Conservation (phyloP, 306 rosid genomes). For the Citrullus amarus region DNA sequence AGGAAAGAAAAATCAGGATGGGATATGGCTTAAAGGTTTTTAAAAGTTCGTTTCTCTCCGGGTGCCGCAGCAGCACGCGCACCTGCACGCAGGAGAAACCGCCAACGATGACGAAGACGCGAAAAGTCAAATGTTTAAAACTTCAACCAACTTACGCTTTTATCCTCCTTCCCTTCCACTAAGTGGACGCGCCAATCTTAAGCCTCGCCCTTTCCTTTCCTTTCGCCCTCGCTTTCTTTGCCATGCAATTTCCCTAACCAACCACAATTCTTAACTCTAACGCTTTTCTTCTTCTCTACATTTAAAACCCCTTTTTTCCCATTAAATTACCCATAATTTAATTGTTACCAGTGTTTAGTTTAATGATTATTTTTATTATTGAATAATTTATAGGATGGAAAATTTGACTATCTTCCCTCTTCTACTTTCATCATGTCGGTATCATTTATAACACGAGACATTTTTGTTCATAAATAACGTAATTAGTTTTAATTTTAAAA, state of each 20-base stretch:
- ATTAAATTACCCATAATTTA: not conserved
- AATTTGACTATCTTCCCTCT: no score
- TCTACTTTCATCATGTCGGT: no score
- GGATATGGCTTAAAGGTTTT: not conserved
- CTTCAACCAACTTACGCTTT: not conserved
- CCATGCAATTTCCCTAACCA: not conserved
- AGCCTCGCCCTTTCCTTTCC: not conserved
- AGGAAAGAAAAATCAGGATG: not conserved
- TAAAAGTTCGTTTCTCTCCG: not conserved
- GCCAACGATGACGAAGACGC: conserved; percentile 41
- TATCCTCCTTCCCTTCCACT: not conserved
- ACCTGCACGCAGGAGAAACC: conserved; percentile 31
- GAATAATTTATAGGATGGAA: no score
- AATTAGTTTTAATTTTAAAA: not conserved
- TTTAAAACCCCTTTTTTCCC: no score
- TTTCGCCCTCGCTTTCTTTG: not conserved
- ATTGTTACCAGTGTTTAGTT: not conserved
- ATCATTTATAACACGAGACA: not conserved
- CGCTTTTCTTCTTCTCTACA: not conserved
- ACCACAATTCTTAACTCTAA: not conserved
- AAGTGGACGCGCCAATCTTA: not conserved
- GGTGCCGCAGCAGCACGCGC: not conserved
- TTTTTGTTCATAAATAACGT: not conserved
- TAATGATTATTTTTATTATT: not conserved
- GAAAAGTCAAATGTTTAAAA: conserved; percentile 11